Base-by-base conservation (phyloP, 129 eudicot genomes). In the Gnaphalium uliginosum region DNA sequence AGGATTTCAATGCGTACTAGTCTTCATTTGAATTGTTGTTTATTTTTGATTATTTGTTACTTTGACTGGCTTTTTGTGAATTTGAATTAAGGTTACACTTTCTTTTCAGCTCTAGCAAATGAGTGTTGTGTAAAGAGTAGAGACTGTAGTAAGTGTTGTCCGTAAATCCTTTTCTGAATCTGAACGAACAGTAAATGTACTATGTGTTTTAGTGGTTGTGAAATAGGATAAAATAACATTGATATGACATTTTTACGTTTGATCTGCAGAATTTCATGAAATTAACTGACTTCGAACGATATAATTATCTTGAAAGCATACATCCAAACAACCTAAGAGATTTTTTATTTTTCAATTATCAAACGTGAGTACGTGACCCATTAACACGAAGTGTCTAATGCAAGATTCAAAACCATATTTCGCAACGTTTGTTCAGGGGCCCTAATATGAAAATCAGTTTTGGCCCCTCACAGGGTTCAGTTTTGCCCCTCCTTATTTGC, bases 401-500 rank as follows among this genome's bases (percentile, higher is more conserved):
- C 24, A 68, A 54, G 7, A 71, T 30, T 30, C 5, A 25, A 32
- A 37, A 41, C 17, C 35, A 21, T 6, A 63, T 56, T 1, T 32
- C 14, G 0, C 21, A 32, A 32, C 19, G 19, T 13, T 48, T 19
- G n/a, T 51, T 58, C 18, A 14, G 50, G 8, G 10, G 9, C 35
- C 46, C 24, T 53, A 23, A 53, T 35, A 67, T 66, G 66, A 35
- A 19, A 67, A 53, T 21, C 27, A 33, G 54, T 35, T 39, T 19
- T 67, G 48, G 68, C 73, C 74, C 73, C 46, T 68, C 18, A 0
- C 30, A 77, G 67, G 43, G 30, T 68, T 68, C 81, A 77, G 74
- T 68, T 77, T 77, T 77, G 81, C 75, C 30, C 14, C 50, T 68
- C 81, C 59, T 35, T 35, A 24, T 67, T 76, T 66, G 81, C 68